Conservation (phyloP, 352 stramenopile species). For the Globisporangium recalcitrans region DNA sequence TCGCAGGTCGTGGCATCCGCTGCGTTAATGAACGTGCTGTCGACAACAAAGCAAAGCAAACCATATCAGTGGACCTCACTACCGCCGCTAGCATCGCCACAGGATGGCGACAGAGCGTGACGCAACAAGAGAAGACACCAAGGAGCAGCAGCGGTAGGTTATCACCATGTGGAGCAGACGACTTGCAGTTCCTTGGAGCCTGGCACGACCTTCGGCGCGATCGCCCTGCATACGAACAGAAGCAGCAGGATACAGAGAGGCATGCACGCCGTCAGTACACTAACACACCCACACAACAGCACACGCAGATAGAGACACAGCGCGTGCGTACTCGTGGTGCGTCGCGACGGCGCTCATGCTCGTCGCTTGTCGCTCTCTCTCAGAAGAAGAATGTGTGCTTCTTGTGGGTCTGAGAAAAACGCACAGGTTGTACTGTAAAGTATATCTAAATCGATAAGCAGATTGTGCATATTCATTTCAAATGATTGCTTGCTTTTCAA, state of each 20-base stretch:
- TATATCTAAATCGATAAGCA: neutral
- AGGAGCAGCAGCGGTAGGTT: neutral
- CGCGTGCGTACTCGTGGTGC: neutral
- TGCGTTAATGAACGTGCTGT: constrained; percentile 68
- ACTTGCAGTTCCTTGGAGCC: constrained; percentile 50
- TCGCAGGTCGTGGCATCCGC: constrained; percentile 45
- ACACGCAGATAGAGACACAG: neutral
- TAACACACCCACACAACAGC: neutral
- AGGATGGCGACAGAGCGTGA: neutral
- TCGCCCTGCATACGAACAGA: constrained; percentile 9
- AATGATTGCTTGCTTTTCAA: too few relatives aligned
- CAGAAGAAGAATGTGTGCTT: neutral
- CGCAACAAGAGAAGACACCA: neutral
- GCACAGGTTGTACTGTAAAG: too few relatives aligned
- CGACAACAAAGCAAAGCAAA: neutral
- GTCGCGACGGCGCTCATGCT: neutral
- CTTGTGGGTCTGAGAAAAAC: constrained; percentile 5
- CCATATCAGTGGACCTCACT: neutral
- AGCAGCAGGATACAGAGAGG: neutral
- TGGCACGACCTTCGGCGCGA: constrained; percentile 53
- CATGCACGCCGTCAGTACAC: neutral
- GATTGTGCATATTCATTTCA: neutral
- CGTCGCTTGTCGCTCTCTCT: neutral
- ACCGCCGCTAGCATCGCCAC: neutral
- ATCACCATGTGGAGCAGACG: constrained; percentile 56